Conservation (phyloP, 225 moss, liverwort and hornwort species). For the Lunularia cruciata region DNA sequence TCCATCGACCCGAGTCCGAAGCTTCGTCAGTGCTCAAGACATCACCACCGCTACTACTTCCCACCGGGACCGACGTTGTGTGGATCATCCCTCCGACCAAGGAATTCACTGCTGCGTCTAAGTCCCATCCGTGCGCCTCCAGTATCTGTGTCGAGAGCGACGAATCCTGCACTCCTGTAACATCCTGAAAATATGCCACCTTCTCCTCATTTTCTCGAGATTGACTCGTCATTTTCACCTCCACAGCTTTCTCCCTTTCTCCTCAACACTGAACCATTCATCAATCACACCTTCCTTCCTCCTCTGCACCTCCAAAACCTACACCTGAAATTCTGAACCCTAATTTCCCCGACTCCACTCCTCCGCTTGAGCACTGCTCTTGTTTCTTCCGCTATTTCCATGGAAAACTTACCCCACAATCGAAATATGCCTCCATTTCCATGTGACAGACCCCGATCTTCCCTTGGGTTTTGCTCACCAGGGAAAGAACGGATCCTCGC, state of each 20-base stretch:
- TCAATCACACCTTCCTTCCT: conserved; percentile 15
- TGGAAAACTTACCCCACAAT: too few species aligned
- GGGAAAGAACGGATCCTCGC: too few species aligned
- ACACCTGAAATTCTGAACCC: too few species aligned
- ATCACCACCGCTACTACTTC: background rate
- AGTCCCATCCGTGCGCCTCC: conserved; percentile 92
- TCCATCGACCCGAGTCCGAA: conserved; percentile 23
- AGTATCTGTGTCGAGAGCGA: conserved; percentile 77
- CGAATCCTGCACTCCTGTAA: conserved; percentile 74
- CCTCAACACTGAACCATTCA: conserved; percentile 25
- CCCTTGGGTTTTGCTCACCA: too few species aligned
- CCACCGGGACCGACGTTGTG: conserved; percentile 1
- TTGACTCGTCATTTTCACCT: conserved; percentile 34
- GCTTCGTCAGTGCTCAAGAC: conserved; percentile 10
- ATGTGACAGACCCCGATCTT: too few species aligned
- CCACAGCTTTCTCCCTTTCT: background rate
- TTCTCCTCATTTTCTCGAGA: conserved; percentile 67
- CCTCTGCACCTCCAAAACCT: too few species aligned
- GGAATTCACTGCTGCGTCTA: conserved; percentile 82
- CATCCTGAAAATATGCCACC: conserved; percentile 87
- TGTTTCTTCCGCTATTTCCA: too few species aligned
- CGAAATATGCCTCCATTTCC: too few species aligned
- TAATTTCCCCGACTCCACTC: too few species aligned
- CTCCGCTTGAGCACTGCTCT: too few species aligned
- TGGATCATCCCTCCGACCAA: conserved; percentile 52